Evolutionary conservation across 2,329 filamentous ascomycete species (phyloP).

Genomic region (Aspergillus versicolor): DNA sequence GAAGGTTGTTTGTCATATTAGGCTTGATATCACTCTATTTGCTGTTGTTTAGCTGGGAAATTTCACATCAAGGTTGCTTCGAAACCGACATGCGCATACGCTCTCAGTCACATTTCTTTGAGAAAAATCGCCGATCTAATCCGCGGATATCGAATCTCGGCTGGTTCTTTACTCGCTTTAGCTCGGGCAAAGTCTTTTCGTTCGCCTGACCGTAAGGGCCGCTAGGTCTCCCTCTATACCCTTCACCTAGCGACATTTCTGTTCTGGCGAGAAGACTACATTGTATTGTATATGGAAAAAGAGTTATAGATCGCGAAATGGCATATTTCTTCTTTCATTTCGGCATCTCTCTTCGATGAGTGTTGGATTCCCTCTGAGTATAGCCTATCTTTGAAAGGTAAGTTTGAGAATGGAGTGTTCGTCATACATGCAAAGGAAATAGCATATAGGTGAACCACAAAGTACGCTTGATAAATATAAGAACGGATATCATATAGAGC

Average conservation of each 20-base stretch:
- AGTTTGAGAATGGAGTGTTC: neutral
- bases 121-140: neutral
- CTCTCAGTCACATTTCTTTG: neutral
- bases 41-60: slow-evolving; percentile 21
- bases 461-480: neutral
- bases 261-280: slow-evolving; percentile 4
- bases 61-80: neutral
- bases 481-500: no score
- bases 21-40: slow-evolving; percentile 13
- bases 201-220: neutral
- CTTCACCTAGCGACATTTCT: neutral
- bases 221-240: slow-evolving; percentile 10
- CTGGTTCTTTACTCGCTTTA: neutral
- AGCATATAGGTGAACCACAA: neutral
- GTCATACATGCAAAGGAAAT: neutral
- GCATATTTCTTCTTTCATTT: neutral
- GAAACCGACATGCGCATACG: neutral
- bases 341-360: neutral
- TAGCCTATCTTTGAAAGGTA: neutral
- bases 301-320: slow-evolving; percentile 16
- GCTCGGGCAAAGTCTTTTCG: neutral
- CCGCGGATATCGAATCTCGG: neutral
- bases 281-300: slow-evolving; percentile 23
- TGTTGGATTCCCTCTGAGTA: neutral
- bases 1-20: slow-evolving; percentile 15